phyloP scores from a whole-genome alignment of 179 eudicot genomes.

The Heliamphora pulchella region DNA sequence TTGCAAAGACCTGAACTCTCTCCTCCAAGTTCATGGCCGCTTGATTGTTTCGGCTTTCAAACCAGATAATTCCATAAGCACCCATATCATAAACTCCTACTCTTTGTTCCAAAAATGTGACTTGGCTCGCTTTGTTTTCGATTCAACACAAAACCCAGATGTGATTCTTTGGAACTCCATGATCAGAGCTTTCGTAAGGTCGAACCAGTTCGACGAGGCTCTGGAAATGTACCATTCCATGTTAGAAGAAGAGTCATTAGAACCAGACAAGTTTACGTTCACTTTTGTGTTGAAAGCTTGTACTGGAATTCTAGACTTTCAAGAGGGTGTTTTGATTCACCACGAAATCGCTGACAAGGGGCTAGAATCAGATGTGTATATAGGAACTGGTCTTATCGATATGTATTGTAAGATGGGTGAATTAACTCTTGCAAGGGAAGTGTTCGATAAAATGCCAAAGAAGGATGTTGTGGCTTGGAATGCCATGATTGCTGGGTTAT shows the following conservation, averaged over 20 bases:
- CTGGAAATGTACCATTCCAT: conserved; percentile 40
- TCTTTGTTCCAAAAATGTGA: conserved; percentile 36
- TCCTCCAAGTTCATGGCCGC: conserved; percentile 42
- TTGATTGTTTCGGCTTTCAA: conserved; percentile 35
- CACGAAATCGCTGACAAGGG: conserved; percentile 29
- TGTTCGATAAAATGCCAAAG: too few relatives aligned
- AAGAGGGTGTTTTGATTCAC: conserved; percentile 46
- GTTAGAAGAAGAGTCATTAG: conserved; percentile 25
- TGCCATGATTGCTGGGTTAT: too few relatives aligned
- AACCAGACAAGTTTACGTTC: conserved; percentile 59
- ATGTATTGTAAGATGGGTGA: conserved; percentile 59
- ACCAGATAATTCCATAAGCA: conserved; percentile 25
- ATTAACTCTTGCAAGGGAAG: conserved; percentile 32
- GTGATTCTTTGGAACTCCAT: conserved; percentile 49
- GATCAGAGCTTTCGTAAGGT: conserved; percentile 53
- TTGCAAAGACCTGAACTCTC: conserved; percentile 28
- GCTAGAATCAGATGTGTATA: conserved; percentile 46
- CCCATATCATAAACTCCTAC: conserved; percentile 48
- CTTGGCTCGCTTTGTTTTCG: conserved; percentile 38
- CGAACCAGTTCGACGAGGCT: conserved; percentile 29
- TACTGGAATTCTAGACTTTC: conserved; percentile 38
- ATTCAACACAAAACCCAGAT: conserved; percentile 44
- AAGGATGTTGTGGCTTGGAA: too few relatives aligned
- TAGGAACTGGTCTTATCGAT: conserved; percentile 51
- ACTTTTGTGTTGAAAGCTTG: conserved; percentile 63